Evolutionary conservation across 768 basidiomycete genomes (phyloP), one percentile per base, ranked within the genome.

Genomic region (Collybia mongolica): DNA sequence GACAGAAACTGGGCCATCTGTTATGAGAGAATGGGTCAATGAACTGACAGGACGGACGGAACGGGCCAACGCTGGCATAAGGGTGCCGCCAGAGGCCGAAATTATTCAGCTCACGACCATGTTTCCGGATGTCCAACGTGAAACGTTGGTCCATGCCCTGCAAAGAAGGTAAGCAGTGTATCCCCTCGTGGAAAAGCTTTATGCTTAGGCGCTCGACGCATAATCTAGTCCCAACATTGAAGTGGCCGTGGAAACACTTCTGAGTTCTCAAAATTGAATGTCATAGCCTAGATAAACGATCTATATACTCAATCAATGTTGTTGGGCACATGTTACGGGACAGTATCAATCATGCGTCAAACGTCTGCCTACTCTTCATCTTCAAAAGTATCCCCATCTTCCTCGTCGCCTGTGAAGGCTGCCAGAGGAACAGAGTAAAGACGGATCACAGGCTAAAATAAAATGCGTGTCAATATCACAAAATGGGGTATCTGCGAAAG

Each of bases 371-470:
- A 70, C 55, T 72, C 72, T 56, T 72, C 73, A 36, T 69, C 74
- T 29, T 72, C 76, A 44, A 66, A 69, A 7, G 52, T 59, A 20
- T 72, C 70, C 11, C 60, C 69, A 22, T 85, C 86, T 17, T 88
- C 90, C 36, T 92, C 93, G 53, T 88, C 86, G 6, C 77, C 84
- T 15, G 87, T 88, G 69, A 98, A 97, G 14, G 95, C 83, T 46
- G 84, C 82, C 60, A 82, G 67, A 2, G 96, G 96, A n/a, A 98
- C 93, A 43, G 90, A 77, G 72, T 98, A 99, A 29, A 99, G 71
- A 48, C 94, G 89, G 65, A 98, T 86, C 60, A 96, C 88, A 45
- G 95, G 89, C 96, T 98, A 61, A 44, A 58, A 60, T 63, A 48
- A 45, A 47, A 53, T 53, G 47, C 46, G 48, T 58, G 56, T 59